A percentile compares a stretch with the other conserved stretches of the same genome.
These are phyloP conservation scores for Drosera capensis DNA, from an alignment of 148 eudicot species.

Conservation along the genomic window DNA sequence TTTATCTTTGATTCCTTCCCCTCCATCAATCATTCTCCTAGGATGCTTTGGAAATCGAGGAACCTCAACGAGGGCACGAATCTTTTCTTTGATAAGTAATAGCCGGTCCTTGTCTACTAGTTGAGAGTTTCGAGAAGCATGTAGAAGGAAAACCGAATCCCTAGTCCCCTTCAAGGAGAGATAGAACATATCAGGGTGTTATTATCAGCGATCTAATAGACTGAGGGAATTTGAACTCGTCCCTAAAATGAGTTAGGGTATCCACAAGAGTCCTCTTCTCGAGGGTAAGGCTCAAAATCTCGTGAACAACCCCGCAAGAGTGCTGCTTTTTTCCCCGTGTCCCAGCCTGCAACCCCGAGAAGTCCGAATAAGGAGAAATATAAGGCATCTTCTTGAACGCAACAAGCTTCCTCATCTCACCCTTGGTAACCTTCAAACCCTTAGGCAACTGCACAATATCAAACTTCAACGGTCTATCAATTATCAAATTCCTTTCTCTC, in stretches of 20 bases:
- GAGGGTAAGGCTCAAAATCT: constrained; percentile 75
- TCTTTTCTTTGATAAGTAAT: constrained; percentile 78
- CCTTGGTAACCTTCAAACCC: constrained; percentile 70
- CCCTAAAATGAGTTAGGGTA: constrained; percentile 91
- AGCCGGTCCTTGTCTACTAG: constrained; percentile 70
- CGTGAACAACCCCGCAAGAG: constrained; percentile 89
- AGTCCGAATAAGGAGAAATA: constrained; percentile 90
- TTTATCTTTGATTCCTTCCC: constrained; percentile 11
- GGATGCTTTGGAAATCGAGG: constrained; percentile 31
- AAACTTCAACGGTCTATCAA: constrained; percentile 80
- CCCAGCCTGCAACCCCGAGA: constrained; percentile 55
- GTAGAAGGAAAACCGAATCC: constrained; percentile 92
- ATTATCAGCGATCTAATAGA: constrained; percentile 92
- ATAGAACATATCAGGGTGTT: constrained; percentile 96
- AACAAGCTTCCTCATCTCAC: constrained; percentile 76
- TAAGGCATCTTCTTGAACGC: constrained; percentile 79
- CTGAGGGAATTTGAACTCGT: constrained; percentile 96
- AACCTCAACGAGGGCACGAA: constrained; percentile 67
- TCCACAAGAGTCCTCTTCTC: constrained; percentile 95
- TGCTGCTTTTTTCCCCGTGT: constrained; percentile 82
- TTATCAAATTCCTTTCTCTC: constrained; percentile 68
- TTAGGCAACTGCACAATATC: constrained; percentile 61
- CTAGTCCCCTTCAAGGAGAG: constrained; percentile 89
- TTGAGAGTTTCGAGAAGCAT: constrained; percentile 77
- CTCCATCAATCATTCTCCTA: constrained; percentile 17